Percentiles rank a stretch among this genome's conserved stretches.
Evolutionary conservation across 164 flowering plant genomes (phyloP).

Genomic region (Vitis amurensis): DNA sequence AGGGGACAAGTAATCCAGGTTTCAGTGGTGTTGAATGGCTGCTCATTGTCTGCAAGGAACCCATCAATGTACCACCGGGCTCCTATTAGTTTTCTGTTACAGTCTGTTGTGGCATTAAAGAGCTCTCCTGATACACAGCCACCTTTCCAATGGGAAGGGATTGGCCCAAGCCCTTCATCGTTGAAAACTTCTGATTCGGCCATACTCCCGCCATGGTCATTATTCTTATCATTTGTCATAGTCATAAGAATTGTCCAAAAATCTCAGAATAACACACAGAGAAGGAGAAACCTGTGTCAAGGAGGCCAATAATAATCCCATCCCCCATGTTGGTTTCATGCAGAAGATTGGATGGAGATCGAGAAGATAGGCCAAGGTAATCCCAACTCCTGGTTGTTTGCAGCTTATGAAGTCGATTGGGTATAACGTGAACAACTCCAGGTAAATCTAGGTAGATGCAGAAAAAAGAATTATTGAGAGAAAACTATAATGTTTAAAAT

Average conservation of each 20-base stretch:
- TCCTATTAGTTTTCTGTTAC: slow-evolving; percentile 44
- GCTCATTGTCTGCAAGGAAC: slow-evolving; percentile 15
- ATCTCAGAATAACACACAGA: neutral
- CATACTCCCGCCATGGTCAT: slow-evolving; percentile 34
- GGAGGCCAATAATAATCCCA: slow-evolving; percentile 41
- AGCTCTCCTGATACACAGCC: slow-evolving; percentile 31
- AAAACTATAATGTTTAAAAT: neutral
- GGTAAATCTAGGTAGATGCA: slow-evolving; percentile 28
- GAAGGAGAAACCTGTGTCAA: slow-evolving; percentile 43
- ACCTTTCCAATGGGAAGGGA: slow-evolving; percentile 52
- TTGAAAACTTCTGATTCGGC: slow-evolving; percentile 41
- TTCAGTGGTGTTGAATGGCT: slow-evolving; percentile 13
- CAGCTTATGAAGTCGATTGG: slow-evolving; percentile 29
- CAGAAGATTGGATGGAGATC: slow-evolving; percentile 20
- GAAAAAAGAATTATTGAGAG: too few relatives aligned
- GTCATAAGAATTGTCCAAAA: neutral
- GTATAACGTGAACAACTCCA: slow-evolving; percentile 39
- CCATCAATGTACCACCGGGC: slow-evolving; percentile 35
- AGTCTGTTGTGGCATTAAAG: slow-evolving; percentile 27
- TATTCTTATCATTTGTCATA: too few relatives aligned
- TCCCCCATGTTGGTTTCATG: slow-evolving; percentile 35
- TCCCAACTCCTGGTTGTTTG: slow-evolving; percentile 67
- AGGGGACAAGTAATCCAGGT: slow-evolving; percentile 28
- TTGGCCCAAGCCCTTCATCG: slow-evolving; percentile 38
- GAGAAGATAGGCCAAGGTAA: slow-evolving; percentile 36